Evolutionary conservation across 1,284 basidiomycete species (phyloP).

Genomic region (Volvariella volvacea): DNA sequence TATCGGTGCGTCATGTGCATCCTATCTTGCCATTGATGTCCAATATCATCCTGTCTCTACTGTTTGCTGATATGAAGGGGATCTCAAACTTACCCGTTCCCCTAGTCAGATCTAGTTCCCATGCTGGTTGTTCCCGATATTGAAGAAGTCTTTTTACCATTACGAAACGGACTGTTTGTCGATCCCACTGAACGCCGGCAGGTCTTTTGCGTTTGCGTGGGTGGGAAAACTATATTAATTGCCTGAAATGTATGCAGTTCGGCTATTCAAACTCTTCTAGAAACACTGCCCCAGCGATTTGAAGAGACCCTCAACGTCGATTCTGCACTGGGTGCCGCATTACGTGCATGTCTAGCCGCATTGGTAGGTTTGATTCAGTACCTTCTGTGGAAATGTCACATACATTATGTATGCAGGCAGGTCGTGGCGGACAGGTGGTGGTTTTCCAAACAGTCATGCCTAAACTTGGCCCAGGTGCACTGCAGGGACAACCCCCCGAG

Average conservation of each 20-base stretch:
- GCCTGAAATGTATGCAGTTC: constrained; percentile 28
- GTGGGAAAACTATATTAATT: constrained; percentile 9
- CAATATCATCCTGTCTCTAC: no score
- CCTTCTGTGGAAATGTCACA: constrained; percentile 5
- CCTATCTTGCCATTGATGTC: constrained; percentile 5
- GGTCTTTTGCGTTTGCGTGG: constrained; percentile 13
- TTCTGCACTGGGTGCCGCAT: constrained; percentile 75
- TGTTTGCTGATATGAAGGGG: no score
- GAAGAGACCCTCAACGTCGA: constrained; percentile 41
- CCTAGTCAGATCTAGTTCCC: constrained; percentile 55
- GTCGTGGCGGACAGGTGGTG: constrained; percentile 82
- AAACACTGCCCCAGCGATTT: constrained; percentile 63
- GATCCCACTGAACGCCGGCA: constrained; percentile 70
- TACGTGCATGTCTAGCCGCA: constrained; percentile 69
- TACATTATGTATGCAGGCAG: constrained; percentile 38
- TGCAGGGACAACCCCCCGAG: constrained; percentile 54
- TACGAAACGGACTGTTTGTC: constrained; percentile 74
- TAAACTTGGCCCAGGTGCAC: constrained; percentile 71
- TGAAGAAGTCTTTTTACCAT: constrained; percentile 87
- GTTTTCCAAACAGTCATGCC: constrained; percentile 80
- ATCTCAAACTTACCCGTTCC: constrained; percentile 8
- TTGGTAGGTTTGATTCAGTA: constrained; percentile 44
- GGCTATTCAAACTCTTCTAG: constrained; percentile 59
- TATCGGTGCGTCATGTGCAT: constrained; percentile 57
- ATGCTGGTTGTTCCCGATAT: constrained; percentile 89